Percentiles rank a stretch among this genome's conserved stretches.
phyloP scores from a whole-genome alignment of 176 grass and related monocot species.

The Eragrostis nindensis region DNA sequence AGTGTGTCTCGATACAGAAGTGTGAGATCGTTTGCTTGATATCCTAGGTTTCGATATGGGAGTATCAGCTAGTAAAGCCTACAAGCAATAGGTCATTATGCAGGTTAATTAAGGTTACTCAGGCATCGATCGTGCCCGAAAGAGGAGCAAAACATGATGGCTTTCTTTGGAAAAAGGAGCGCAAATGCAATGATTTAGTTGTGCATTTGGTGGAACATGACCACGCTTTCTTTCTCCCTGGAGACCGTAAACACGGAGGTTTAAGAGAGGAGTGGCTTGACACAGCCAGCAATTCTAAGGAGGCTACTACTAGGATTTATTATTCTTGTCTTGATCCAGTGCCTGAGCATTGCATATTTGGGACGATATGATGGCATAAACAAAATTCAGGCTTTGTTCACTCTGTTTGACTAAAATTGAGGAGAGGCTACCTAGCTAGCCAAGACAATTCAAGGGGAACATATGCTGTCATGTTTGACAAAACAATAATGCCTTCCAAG shows the following conservation, averaged over 20 bases:
- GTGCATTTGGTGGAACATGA: conserved; percentile 43
- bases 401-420: neutral
- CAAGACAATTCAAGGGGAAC: neutral
- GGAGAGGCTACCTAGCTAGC: neutral
- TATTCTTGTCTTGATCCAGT: neutral
- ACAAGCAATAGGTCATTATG: conserved; percentile 45
- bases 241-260: neutral
- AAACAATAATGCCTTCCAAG: neutral
- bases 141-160: conserved; percentile 39
- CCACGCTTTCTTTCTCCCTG: conserved; percentile 3
- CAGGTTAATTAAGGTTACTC: conserved; percentile 27
- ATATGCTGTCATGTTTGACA: neutral
- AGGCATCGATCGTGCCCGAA: conserved; percentile 31
- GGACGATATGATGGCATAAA: neutral
- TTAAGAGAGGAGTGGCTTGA: neutral
- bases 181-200: conserved; percentile 25
- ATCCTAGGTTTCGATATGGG: neutral
- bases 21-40: neutral
- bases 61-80: conserved; percentile 33
- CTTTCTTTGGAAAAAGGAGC: conserved; percentile 38
- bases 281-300: neutral
- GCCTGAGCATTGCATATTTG: neutral
- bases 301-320: neutral
- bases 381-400: neutral
- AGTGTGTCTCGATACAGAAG: too few species aligned